Percentiles rank a stretch among this genome's conserved stretches.
Evolutionary conservation across 75 land plant genomes (phyloP).

Genomic region (Chamaecyparis obtusa): DNA sequence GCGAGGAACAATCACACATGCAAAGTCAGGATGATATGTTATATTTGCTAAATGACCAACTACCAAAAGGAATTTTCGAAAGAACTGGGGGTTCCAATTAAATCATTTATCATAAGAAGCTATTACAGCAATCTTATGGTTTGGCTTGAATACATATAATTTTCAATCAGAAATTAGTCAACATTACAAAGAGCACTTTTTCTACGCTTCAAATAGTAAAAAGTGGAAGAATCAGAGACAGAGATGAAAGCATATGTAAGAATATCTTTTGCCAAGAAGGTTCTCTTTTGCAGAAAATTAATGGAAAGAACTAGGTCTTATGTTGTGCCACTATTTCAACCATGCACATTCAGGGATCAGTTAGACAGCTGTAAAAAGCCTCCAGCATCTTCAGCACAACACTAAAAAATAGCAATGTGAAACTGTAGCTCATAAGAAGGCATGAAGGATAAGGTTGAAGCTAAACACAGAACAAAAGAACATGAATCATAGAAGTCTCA

Average conservation of each 20-base stretch:
- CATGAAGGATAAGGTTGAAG: neutral
- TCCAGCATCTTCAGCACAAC: neutral
- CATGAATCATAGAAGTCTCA: neutral
- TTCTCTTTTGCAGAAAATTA: neutral
- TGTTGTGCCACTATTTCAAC: neutral
- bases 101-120: neutral
- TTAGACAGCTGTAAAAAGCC: neutral
- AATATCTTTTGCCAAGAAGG: neutral
- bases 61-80: neutral
- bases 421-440: neutral
- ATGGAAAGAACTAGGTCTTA: neutral
- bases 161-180: neutral
- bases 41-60: neutral
- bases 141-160: neutral
- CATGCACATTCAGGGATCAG: neutral
- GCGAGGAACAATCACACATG: neutral
- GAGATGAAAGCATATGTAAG: neutral
- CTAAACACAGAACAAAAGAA: neutral
- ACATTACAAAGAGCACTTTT: neutral
- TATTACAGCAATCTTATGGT: neutral
- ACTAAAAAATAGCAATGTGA: neutral
- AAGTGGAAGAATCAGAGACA: neutral
- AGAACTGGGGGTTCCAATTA: neutral
- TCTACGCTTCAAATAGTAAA: neutral
- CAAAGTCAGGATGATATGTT: neutral